Evolutionary conservation across 2,329 filamentous ascomycete genomes (phyloP), one percentile per base, ranked within the genome.

Genomic region (Colletotrichum orbiculare): DNA sequence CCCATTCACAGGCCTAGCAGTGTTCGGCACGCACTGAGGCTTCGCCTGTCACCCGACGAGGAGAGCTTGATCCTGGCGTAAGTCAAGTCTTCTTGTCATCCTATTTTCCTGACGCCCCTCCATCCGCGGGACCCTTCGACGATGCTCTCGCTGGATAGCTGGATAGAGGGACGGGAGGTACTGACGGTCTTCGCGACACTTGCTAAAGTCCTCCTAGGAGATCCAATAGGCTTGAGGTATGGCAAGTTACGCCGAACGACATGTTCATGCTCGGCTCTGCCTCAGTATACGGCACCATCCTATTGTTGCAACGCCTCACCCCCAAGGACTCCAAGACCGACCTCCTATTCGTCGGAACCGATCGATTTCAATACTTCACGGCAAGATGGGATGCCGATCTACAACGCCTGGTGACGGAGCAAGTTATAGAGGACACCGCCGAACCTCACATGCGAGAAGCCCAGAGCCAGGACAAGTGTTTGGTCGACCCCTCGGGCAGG

Each of bases 1-100:
- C 94, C 96, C 43, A 96, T 99, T 62, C 96, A 99, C 78, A 87
- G 90, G 72, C 91, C 96, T 33, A 97, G 93, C 76, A 97, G 93
- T 81, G 89, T 97, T 69, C 89, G 94, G 60, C 92, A 97, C 85
- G 95, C 94, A 12, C 78, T 98, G 69, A 92, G 91, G 74, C 85
- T 95, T 66, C 89, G 88, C 71, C 82, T 97, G 55, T 85, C 87
- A 47, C 81, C 87, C 5, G 87, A 92, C 54, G 88, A 94, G 67
- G 91, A 66, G 12, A 66, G 64, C 71, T 83, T 99, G 68, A 88
- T 97, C 57, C 84, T 97, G 73, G 93, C 94, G 94, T 97, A 85
- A 80, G 93, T 69, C 46, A 42, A 17, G 38, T 33, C 49, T 25
- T 25, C 25, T 25, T 11, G 48, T 42, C n/a, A 55, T 37, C 54